phyloP scores from a whole-genome alignment of 2,329 filamentous ascomycete genomes.

The Sporothrix humicola region DNA sequence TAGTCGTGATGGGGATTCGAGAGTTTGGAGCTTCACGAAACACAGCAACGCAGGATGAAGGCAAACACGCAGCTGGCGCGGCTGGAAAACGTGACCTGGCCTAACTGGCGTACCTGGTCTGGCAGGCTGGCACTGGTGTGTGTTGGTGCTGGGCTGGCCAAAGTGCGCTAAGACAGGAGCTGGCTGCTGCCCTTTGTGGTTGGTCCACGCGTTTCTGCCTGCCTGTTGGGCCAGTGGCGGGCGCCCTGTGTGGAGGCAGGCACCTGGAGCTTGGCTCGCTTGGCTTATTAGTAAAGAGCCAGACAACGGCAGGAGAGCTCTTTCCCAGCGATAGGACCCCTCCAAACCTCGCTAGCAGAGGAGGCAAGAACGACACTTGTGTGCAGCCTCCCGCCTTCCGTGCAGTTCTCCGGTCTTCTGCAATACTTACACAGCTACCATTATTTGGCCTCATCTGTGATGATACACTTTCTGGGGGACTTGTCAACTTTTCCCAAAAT shows the following conservation, averaged over 20 bases:
- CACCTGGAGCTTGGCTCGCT: constrained; percentile 1
- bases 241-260: constrained; percentile 12
- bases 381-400: constrained; percentile 22
- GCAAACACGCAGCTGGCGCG: constrained; percentile 47
- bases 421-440: constrained; percentile 12
- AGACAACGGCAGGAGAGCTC: constrained; percentile 19
- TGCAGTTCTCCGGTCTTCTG: constrained; percentile 34
- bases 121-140: neutral
- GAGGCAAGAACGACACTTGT: constrained; percentile 21
- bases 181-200: constrained; percentile 17
- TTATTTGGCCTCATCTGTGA: neutral
- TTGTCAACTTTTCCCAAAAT: neutral
- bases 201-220: constrained; percentile 35
- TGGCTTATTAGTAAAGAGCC: constrained; percentile 15
- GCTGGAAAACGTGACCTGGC: constrained; percentile 40
- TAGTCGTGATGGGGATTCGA: constrained; percentile 19
- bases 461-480: neutral
- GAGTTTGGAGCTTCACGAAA: constrained; percentile 35
- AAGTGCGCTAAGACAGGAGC: neutral
- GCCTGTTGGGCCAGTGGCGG: constrained; percentile 28
- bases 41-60: constrained; percentile 37
- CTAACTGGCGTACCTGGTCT: no score
- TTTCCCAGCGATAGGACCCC: constrained; percentile 25
- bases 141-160: constrained; percentile 1
- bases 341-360: constrained; percentile 12